A percentile compares a stretch with the other conserved stretches of the same genome.
These are phyloP conservation scores for Cadophora malorum DNA, from an alignment of 2,329 filamentous ascomycete genomes.

Conservation along the genomic window DNA sequence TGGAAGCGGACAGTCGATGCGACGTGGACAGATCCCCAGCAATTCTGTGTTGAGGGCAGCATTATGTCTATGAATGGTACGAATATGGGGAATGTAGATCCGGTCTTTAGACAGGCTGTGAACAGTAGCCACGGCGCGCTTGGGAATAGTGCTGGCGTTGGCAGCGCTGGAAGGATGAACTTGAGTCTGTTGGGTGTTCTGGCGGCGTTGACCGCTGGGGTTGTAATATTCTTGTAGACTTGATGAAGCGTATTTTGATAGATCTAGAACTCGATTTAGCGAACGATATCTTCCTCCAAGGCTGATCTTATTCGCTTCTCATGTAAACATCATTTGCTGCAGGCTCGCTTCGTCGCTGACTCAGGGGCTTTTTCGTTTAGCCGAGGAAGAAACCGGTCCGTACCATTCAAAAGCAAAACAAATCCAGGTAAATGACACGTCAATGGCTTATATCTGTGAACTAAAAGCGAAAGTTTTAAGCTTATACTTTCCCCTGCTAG, in stretches of 20 bases:
- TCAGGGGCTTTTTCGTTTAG: background rate
- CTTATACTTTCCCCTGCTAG: too few species aligned
- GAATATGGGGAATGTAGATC: background rate
- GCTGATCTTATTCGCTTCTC: background rate
- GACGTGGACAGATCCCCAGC: slow-evolving; percentile 11
- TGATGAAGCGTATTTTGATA: background rate
- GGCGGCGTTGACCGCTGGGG: background rate
- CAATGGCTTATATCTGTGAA: too few species aligned
- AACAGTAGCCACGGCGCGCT: background rate
- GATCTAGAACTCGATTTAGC: background rate
- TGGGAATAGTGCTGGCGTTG: background rate
- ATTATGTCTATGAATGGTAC: background rate
- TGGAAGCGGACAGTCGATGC: slow-evolving; percentile 22
- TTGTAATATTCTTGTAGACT: background rate
- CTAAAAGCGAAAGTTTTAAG: too few species aligned
- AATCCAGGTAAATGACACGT: too few species aligned
- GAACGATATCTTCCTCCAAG: background rate
- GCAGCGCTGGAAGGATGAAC: background rate
- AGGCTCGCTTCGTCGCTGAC: background rate
- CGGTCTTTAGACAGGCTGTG: background rate
- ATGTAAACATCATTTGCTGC: background rate
- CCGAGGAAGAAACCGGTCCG: too few species aligned
- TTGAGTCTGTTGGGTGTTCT: background rate
- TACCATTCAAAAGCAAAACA: too few species aligned
- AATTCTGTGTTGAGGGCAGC: slow-evolving; percentile 21